Base-by-base conservation (phyloP, 176 grass and related monocot species). In the Aegilops sharonensis region DNA sequence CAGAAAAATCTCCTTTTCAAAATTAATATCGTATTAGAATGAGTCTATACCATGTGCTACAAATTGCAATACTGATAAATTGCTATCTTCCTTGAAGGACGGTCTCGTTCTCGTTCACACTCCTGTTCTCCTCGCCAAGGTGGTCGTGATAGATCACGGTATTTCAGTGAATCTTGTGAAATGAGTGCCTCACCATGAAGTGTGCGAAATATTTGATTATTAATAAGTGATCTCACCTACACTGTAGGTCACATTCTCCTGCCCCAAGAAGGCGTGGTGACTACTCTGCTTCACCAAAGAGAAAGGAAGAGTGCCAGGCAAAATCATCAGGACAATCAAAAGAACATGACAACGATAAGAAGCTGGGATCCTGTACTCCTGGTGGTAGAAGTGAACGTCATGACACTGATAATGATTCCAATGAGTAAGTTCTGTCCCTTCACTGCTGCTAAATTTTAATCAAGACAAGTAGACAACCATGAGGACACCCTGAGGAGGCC, bases 211-310 rank as follows among this genome's bases (percentile, higher is more conserved):
- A 5, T 74, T 84, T n/a, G 48, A 35, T 2, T 48, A 1, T 48
- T 48, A 48, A 48, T 12, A 80, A 89, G 65, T 68, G 70, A 45
- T 60, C 13, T 39, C 69, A 9, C 14, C 10, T 62, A 21, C 57
- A 20, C 17, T 59, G 6, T 42, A 95, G 93, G 76, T 95, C 95
- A 59, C 90, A 90, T 85, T 93, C 95, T 79, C 95, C 95, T 72
- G 95, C 81, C 59, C 89, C 85, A 4, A 98, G 81, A 80, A 89
- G 86, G 62, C 86, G 45, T 42, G 72, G 84, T 29, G 79, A 95
- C 31, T 52, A 90, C 68, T 92, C 91, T 84, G 85, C 86, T 65
- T 98, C 96, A 21, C 93, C 93, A 71, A 75, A 79, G 23, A 85
- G 70, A 82, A 92, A 90, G 77, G 80, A 90, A 40, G 84, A 87